Evolutionary conservation across 768 basidiomycete genomes (phyloP).

Genomic region (Leucosporidium creatinivorum): DNA sequence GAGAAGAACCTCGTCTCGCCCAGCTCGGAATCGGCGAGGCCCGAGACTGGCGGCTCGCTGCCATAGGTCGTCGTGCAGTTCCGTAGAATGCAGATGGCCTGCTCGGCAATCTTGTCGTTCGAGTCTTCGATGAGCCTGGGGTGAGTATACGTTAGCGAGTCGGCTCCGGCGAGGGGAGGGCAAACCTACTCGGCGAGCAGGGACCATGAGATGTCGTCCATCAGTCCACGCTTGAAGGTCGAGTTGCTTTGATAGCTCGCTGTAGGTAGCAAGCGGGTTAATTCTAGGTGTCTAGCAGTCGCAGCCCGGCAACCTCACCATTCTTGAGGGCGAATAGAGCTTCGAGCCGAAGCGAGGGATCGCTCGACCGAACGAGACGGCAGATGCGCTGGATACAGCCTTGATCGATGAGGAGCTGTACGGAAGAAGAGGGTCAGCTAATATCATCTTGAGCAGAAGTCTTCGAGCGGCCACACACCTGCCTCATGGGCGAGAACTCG

Average conservation of each 20-base stretch:
- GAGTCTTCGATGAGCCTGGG: conserved; percentile 1
- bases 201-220: conserved; percentile 21
- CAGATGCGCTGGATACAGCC: conserved; percentile 26
- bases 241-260: conserved; percentile 26
- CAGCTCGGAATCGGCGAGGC: conserved; percentile 11
- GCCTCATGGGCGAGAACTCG: conserved; percentile 35
- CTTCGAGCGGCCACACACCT: neutral
- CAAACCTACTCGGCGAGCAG: conserved; percentile 22
- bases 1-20: conserved; percentile 21
- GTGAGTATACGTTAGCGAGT: neutral
- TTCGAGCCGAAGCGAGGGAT: conserved; percentile 6
- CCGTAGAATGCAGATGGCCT: conserved; percentile 32
- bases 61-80: conserved; percentile 26
- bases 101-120: conserved; percentile 2
- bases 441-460: no score
- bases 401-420: conserved; percentile 14
- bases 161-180: neutral
- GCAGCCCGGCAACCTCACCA: neutral
- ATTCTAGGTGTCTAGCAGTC: no score
- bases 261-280: neutral
- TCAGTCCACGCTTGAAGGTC: conserved; percentile 24
- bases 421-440: neutral
- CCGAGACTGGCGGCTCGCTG: conserved; percentile 15
- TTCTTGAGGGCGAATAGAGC: conserved; percentile 35
- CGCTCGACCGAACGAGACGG: conserved; percentile 1